These are phyloP conservation scores for Lojkania enalia DNA, from an alignment of 2,329 filamentous ascomycete genomes.

Conservation along the genomic window DNA sequence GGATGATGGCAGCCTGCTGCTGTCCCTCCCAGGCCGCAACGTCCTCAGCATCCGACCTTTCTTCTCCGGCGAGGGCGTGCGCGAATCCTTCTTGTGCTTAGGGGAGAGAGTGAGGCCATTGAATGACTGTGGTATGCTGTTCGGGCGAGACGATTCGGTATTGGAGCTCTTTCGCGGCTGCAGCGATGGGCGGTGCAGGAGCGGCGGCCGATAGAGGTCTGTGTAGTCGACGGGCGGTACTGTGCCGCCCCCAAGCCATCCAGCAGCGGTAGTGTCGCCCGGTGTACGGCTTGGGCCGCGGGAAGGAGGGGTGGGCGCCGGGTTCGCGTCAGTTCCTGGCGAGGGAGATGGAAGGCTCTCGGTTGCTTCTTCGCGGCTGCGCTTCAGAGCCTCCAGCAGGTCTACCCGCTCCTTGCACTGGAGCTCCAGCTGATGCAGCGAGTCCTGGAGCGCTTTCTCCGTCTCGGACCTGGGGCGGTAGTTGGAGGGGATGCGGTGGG, in stretches of 20 bases:
- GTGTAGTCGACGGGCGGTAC: conserved; percentile 79
- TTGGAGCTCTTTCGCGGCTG: conserved; percentile 51
- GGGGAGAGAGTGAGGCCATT: conserved; percentile 39
- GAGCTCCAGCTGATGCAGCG: conserved; percentile 77
- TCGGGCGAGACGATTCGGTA: conserved; percentile 25
- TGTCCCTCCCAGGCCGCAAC: conserved; percentile 49
- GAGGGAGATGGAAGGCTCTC: conserved; percentile 32
- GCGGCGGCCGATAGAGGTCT: conserved; percentile 75
- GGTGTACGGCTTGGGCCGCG: conserved; percentile 19
- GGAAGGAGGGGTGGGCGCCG: conserved; percentile 28
- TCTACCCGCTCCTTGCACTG: conserved; percentile 95
- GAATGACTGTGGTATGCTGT: conserved; percentile 25
- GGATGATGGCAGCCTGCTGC: conserved; percentile 51
- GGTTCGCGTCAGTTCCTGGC: conserved; percentile 19
- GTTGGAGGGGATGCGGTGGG: conserved; percentile 70
- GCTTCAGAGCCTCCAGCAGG: conserved; percentile 76
- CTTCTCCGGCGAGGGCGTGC: conserved; percentile 66
- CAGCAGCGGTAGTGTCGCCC: conserved; percentile 17
- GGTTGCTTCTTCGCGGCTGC: conserved; percentile 61
- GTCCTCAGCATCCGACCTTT: conserved; percentile 62
- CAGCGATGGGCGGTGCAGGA: conserved; percentile 60
- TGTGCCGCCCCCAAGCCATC: conserved; percentile 77
- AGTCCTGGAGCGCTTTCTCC: conserved; percentile 80
- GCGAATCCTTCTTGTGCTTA: conserved; percentile 50
- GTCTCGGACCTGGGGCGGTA: conserved; percentile 77